A percentile compares a stretch with the other conserved stretches of the same genome.
Conservation (phyloP, 257 asterid species). For the Scutellaria baicalensis region DNA sequence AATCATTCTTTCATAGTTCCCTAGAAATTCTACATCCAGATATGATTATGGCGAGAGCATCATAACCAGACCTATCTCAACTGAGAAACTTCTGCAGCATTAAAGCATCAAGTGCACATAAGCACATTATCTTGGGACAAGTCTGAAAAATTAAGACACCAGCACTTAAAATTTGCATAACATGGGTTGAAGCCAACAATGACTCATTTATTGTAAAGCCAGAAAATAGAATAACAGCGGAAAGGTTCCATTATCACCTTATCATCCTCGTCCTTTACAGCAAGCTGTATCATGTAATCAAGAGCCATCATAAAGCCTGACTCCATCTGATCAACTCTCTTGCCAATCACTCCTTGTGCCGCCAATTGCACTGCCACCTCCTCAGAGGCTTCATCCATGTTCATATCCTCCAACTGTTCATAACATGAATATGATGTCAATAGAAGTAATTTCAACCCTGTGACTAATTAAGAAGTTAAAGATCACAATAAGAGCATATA, state of each 20-base stretch:
- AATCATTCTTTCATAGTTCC: too few species aligned
- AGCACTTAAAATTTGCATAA: not conserved
- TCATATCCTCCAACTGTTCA: conserved; percentile 82
- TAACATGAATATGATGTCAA: conserved; percentile 6
- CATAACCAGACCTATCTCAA: not conserved
- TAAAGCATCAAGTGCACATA: not conserved
- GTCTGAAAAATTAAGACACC: not conserved
- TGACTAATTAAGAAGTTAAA: not conserved
- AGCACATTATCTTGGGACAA: not conserved
- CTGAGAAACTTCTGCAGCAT: not conserved
- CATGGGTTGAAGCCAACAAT: not conserved
- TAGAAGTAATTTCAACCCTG: not conserved
- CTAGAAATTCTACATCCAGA: not conserved
- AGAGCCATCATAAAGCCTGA: conserved; percentile 92
- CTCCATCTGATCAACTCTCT: conserved; percentile 98
- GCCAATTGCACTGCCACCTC: conserved; percentile 85
- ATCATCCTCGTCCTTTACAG: conserved; percentile 79
- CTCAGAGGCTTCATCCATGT: conserved; percentile 89
- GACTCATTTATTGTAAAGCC: not conserved
- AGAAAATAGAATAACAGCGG: not conserved
- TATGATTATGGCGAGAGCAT: not conserved
- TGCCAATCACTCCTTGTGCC: conserved; percentile 98
- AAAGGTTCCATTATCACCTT: conserved; percentile 33
- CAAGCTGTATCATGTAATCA: conserved; percentile 92
- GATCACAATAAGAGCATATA: not conserved